Evolutionary conservation across 2,329 filamentous ascomycete genomes (phyloP).

Genomic region (Bimuria novae-zelandiae): DNA sequence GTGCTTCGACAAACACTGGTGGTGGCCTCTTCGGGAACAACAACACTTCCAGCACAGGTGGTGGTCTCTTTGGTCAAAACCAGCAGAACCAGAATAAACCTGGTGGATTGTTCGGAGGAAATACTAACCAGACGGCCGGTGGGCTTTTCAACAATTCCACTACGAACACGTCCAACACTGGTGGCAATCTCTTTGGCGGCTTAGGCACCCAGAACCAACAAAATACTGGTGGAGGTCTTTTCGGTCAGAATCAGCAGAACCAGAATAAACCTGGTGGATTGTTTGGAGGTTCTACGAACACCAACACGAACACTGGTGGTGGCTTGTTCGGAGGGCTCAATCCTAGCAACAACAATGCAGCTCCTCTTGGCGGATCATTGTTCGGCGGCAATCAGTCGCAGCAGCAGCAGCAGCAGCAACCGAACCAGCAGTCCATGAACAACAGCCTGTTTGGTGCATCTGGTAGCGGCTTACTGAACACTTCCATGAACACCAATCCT

Average conservation of each 20-base stretch:
- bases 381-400: conserved; percentile 52
- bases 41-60: conserved; percentile 17
- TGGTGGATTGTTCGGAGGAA: conserved; percentile 49
- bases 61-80: conserved; percentile 54
- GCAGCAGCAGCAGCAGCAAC: conserved; percentile 50
- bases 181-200: conserved; percentile 42
- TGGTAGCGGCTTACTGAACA: conserved; percentile 55
- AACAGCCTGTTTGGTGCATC: conserved; percentile 60
- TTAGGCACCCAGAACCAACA: conserved; percentile 39
- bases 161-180: conserved; percentile 21
- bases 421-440: conserved; percentile 43
- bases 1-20: background rate
- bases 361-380: conserved; percentile 40
- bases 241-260: conserved; percentile 52
- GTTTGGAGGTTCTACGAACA: conserved; percentile 44
- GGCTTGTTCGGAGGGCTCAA: conserved; percentile 54
- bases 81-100: conserved; percentile 25
- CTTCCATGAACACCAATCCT: conserved; percentile 71
- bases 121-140: conserved; percentile 23
- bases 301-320: conserved; percentile 46
- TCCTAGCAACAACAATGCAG: conserved; percentile 37
- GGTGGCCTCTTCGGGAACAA: conserved; percentile 5
- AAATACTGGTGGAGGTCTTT: conserved; percentile 39
- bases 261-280: no score
- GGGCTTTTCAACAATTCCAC: conserved; percentile 37